phyloP scores from a whole-genome alignment of 169 alveolate genomes.

The Plasmodium yoelii region DNA sequence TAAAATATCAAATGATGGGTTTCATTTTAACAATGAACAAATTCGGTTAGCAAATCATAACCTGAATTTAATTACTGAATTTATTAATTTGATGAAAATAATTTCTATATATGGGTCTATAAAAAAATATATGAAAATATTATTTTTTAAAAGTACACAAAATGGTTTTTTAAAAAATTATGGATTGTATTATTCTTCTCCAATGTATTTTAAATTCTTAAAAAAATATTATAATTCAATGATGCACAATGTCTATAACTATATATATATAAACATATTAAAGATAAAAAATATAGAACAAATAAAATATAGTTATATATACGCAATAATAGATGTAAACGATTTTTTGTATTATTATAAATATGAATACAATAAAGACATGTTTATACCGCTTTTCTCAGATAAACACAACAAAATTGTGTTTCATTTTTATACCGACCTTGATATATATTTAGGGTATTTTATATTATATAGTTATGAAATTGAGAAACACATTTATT shows the following conservation, averaged over 20 bases:
- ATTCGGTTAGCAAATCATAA: conserved; percentile 58
- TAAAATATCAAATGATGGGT: conserved; percentile 66
- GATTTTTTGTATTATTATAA: conserved; percentile 55
- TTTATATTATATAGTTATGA: conserved; percentile 38
- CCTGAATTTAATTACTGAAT: conserved; percentile 47
- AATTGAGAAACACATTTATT: conserved; percentile 65
- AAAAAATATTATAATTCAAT: conserved; percentile 49
- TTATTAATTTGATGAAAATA: conserved; percentile 58
- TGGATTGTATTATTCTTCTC: conserved; percentile 31
- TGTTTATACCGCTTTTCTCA: conserved; percentile 68
- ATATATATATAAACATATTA: conserved; percentile 68
- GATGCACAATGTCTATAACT: conserved; percentile 17
- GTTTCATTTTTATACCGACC: conserved; percentile 54
- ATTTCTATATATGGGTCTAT: conserved; percentile 66
- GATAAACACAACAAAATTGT: conserved; percentile 55
- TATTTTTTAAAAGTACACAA: conserved; percentile 41
- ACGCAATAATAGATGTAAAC: conserved; percentile 70
- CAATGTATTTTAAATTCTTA: conserved; percentile 45
- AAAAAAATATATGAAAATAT: conserved; percentile 61
- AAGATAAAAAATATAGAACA: conserved; percentile 50
- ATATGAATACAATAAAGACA: conserved; percentile 65
- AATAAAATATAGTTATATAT: conserved; percentile 53
- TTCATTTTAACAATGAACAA: conserved; percentile 47
- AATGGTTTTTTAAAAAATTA: conserved; percentile 54
- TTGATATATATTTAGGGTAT: conserved; percentile 47